These are phyloP conservation scores for Orbilia ellipsospora DNA, from an alignment of 2,329 filamentous ascomycete species.

Conservation along the genomic window DNA sequence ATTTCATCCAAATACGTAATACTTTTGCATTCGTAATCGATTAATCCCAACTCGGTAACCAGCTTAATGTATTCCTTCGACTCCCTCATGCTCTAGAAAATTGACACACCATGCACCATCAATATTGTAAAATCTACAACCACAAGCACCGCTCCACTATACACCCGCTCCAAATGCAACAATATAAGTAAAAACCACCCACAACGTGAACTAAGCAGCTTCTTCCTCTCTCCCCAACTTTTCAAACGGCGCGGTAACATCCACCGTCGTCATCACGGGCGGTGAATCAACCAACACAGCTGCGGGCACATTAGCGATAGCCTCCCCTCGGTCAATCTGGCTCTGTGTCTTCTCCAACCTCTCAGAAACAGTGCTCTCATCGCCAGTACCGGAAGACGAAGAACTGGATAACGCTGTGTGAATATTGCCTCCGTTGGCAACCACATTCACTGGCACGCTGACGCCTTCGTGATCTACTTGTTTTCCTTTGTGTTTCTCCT, in stretches of 20 bases:
- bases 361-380: background rate
- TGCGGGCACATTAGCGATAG: conserved; percentile 34
- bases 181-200: too few species aligned
- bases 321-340: conserved; percentile 39
- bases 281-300: conserved; percentile 33
- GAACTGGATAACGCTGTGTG: conserved; percentile 14
- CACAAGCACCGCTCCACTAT: too few species aligned
- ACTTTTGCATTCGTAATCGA: too few species aligned
- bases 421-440: background rate
- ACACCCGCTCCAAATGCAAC: too few species aligned
- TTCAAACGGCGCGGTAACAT: conserved; percentile 32
- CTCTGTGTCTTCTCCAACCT: conserved; percentile 32
- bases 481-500: conserved; percentile 1
- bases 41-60: too few species aligned
- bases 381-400: conserved; percentile 5
- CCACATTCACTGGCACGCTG: background rate
- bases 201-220: background rate
- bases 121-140: too few species aligned
- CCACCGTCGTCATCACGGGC: conserved; percentile 10
- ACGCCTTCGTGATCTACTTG: too few species aligned
- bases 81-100: too few species aligned
- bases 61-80: too few species aligned
- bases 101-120: too few species aligned
- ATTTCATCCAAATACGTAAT: too few species aligned
- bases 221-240: conserved; percentile 18